These are phyloP conservation scores for Neonectria sp. DNA, from an alignment of 2,329 filamentous ascomycete genomes.

Conservation along the genomic window DNA sequence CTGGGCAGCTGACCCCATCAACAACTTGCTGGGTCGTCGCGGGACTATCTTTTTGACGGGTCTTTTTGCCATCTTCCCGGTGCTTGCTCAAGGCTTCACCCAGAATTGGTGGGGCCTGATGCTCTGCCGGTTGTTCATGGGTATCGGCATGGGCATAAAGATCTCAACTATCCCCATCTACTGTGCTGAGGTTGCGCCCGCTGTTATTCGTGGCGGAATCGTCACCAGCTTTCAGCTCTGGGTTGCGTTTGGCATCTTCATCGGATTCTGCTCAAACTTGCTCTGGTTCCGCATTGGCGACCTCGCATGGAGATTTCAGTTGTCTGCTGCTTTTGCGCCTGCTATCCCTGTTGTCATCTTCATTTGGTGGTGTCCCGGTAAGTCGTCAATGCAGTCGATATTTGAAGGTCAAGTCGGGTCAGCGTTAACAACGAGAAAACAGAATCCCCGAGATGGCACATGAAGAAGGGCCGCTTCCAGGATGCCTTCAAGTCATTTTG, in stretches of 20 bases:
- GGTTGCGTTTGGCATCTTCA: slow-evolving; percentile 69
- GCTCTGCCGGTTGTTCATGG: slow-evolving; percentile 62
- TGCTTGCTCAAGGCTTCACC: slow-evolving; percentile 67
- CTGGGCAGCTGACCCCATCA: slow-evolving; percentile 56
- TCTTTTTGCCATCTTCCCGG: slow-evolving; percentile 68
- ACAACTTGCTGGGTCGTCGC: slow-evolving; percentile 46
- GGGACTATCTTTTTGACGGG: slow-evolving; percentile 67
- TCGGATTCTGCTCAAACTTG: slow-evolving; percentile 76
- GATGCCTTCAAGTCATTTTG: slow-evolving; percentile 70
- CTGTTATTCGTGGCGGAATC: slow-evolving; percentile 63
- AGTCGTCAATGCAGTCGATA: slow-evolving; percentile 46
- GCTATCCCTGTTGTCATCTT: slow-evolving; percentile 70
- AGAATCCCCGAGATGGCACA: slow-evolving; percentile 76
- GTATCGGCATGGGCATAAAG: slow-evolving; percentile 72
- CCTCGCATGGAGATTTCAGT: slow-evolving; percentile 74
- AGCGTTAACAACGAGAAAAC: not conserved
- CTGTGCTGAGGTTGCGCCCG: slow-evolving; percentile 65
- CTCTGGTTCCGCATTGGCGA: slow-evolving; percentile 70
- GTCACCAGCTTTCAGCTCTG: slow-evolving; percentile 68
- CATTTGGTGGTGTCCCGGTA: slow-evolving; percentile 72
- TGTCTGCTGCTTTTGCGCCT: slow-evolving; percentile 75
- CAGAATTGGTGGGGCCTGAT: slow-evolving; percentile 66
- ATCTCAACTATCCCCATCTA: slow-evolving; percentile 65
- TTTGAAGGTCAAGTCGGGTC: not conserved
- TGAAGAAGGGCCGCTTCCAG: slow-evolving; percentile 70